These are phyloP conservation scores for Saccharomyces hybrid DNA, from an alignment of 1,139 yeast species.

Conservation along the genomic window DNA sequence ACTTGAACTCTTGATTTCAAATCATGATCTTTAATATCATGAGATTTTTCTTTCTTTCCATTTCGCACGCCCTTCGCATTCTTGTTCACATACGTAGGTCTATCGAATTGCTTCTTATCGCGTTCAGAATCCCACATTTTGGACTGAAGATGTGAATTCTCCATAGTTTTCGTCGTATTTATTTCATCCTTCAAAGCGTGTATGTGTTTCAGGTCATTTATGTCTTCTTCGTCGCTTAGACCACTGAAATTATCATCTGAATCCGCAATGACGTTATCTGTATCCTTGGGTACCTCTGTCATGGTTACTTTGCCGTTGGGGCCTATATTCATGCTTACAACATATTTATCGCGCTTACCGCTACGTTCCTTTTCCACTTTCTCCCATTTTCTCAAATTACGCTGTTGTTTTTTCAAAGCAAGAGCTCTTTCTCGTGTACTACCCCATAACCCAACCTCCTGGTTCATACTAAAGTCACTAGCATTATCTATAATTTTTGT, in stretches of 20 bases:
- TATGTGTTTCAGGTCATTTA: slow-evolving; percentile 28
- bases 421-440: slow-evolving; percentile 83
- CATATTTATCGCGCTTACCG: slow-evolving; percentile 62
- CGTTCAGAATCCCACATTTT: slow-evolving; percentile 53
- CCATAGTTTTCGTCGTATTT: slow-evolving; percentile 27
- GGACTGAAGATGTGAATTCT: slow-evolving; percentile 30
- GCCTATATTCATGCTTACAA: slow-evolving; percentile 65
- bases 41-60: background rate
- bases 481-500: slow-evolving; percentile 91
- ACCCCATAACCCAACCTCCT: slow-evolving; percentile 90
- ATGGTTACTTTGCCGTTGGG: slow-evolving; percentile 62
- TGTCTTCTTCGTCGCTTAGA: slow-evolving; percentile 29
- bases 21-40: background rate
- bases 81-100: slow-evolving; percentile 28
- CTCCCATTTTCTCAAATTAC: slow-evolving; percentile 56
- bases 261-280: slow-evolving; percentile 16
- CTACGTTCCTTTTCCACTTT: slow-evolving; percentile 48
- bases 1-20: slow-evolving; percentile 22
- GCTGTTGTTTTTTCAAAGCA: slow-evolving; percentile 72
- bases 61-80: background rate
- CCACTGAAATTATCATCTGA: slow-evolving; percentile 26
- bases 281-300: slow-evolving; percentile 22
- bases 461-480: slow-evolving; percentile 85
- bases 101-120: slow-evolving; percentile 44
- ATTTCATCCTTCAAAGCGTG: slow-evolving; percentile 33